Base-by-base conservation (phyloP, 805 yeast species). In the Wickerhamiella azymoides region DNA sequence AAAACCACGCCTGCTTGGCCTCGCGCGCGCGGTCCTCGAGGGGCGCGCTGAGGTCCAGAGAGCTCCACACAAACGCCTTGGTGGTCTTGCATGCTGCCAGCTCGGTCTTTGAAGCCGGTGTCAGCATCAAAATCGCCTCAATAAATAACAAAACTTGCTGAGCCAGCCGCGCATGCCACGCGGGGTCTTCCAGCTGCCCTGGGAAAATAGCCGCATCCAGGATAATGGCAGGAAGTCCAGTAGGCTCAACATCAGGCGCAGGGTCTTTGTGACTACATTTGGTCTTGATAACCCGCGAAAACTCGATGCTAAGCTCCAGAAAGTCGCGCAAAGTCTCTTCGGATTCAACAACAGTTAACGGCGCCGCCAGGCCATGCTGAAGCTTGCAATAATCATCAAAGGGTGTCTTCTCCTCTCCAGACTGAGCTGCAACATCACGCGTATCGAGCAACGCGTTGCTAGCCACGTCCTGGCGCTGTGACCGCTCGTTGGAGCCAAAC, bases 111-210 rank as follows among this genome's bases (percentile, higher is more conserved):
- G 16, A 19, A 2, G 36, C 10, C 3, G 44, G 44, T 10, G 38
- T 28, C 8, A 41, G 44, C 30, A 41, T 24, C 16, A 41, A n/a
- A 2, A 41, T 5, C 7, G 44, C 44, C 28, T 41, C 44, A 21
- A 41, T 41, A 41, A 41, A 41, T 33, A 41, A 16, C 32, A 41
- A 11, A 10, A 41, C 35, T 30, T 41, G 44, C n/a, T 30, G 33
- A 6, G 33, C 33, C 3, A 30, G 16, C 33, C 16, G 11, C 8
- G 33, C 33, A 14, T 30, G 33, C 33, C 33, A 30, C 33, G 8
- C 9, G 6, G 33, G 33, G 8, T 30, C n/a, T 6, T 3, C 33
- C 9, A 30, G 33, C 33, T 30, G 33, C 14, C 33, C 33, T 2
- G 11, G 9, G 16, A 30, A 30, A 6, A 30, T n/a, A 8, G 11